Conservation (phyloP, 305 asterid species). For the Ajuga reptans region DNA sequence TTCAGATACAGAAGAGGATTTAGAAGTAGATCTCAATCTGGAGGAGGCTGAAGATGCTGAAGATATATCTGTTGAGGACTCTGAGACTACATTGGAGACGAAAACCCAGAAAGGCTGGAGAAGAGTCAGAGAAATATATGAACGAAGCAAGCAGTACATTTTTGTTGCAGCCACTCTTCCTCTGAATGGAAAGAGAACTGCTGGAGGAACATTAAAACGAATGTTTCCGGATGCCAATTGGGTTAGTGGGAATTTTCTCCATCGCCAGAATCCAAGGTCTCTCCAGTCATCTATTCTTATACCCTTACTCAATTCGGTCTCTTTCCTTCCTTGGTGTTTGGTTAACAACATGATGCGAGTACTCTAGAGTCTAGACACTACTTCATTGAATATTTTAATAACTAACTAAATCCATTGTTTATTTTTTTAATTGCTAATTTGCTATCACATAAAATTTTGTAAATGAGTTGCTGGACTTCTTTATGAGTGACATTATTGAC, state of each 20-base stretch:
- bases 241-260: constrained; percentile 89
- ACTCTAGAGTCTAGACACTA: not conserved
- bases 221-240: constrained; percentile 84
- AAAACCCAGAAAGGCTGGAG: constrained; percentile 62
- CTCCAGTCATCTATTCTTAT: constrained; percentile 1
- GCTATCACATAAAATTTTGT: too few relatives aligned
- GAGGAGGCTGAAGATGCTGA: constrained; percentile 41
- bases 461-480: too few relatives aligned
- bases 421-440: too few relatives aligned
- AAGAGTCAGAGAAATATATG: constrained; percentile 66
- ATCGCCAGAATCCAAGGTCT: constrained; percentile 87
- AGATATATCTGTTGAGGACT: constrained; percentile 27
- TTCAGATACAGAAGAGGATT: constrained; percentile 38
- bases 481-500: too few relatives aligned
- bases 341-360: not conserved
- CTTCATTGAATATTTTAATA: not conserved
- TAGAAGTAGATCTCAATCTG: constrained; percentile 26
- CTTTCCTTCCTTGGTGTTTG: not conserved
- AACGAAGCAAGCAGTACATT: constrained; percentile 86
- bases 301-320: constrained; percentile 5
- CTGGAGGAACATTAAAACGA: constrained; percentile 75
- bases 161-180: constrained; percentile 98
- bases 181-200: constrained; percentile 77
- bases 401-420: not conserved
- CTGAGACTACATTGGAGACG: constrained; percentile 30